Evolutionary conservation across 75 land plant genomes (phyloP), one percentile per base, ranked within the genome.

Genomic region (Selaginella tamariscina): DNA sequence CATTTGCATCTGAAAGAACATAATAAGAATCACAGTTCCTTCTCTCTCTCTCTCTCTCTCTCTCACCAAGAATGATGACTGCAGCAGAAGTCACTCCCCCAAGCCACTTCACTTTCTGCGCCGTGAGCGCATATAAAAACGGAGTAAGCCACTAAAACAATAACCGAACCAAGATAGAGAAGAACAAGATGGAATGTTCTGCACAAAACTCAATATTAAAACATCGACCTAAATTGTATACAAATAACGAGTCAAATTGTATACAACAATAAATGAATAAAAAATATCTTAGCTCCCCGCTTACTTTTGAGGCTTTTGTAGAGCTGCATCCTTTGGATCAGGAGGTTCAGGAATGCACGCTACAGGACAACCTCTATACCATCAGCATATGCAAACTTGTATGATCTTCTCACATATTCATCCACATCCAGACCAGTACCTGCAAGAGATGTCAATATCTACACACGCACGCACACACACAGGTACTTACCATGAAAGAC

Each of bases 261-360:
- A n/a, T n/a, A n/a, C n/a, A n/a, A n/a, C n/a, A n/a, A n/a, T n/a
- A n/a, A n/a, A n/a, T n/a, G n/a, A n/a, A n/a, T n/a, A n/a, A 60
- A 22, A 18, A 60, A 60, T 15, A 60, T 44, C 21, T 24, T 21
- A 29, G 21, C 31, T 32, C 24, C 2, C 76, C n/a, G 1, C 71
- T 77, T 79, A 72, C 96, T 86, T 95, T 27, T 77, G 80, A 55
- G 79, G 74, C 71, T 79, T 79, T 28, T 75, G 82, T 64, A 88
- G 72, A 76, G 76, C 79, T 24, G 88, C 73, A 66, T 95, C 96
- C 65, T 82, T 80, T 9, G 82, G 87, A 30, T 95, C 89, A 32
- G 99, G 99, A 23, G 99, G 96, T 66, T 95, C 99, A 32, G 99
- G 88, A 27, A 90, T 71, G 60, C 87, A 87, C 24, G 96, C 88